These are phyloP conservation scores for Cunninghamia lanceolata DNA, from an alignment of 75 land plant genomes.

Conservation along the genomic window DNA sequence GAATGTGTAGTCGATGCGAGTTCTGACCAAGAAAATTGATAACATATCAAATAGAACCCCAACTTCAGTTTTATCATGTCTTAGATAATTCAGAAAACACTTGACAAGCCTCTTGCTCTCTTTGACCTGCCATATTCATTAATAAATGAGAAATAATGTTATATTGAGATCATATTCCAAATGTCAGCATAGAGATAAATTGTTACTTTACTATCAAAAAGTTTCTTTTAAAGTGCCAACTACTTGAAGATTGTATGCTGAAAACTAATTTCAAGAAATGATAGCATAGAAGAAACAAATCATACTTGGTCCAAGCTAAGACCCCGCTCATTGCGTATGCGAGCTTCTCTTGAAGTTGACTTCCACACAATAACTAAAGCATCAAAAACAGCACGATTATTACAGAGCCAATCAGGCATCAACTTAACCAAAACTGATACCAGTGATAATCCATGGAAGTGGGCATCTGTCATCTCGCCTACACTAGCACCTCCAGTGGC, in stretches of 20 bases:
- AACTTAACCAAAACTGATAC: conserved; percentile 80
- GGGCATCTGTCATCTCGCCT: conserved; percentile 55
- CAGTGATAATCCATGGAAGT: conserved; percentile 94
- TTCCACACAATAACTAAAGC: conserved; percentile 86
- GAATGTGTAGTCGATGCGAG: conserved; percentile 95
- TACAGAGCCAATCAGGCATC: conserved; percentile 87
- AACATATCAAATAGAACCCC: conserved; percentile 92
- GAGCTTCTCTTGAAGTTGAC: conserved; percentile 77
- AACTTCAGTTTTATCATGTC: conserved; percentile 93
- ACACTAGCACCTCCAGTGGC: conserved; percentile 22
- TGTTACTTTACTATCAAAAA: neutral
- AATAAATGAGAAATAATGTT: neutral
- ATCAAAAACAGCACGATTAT: conserved; percentile 85
- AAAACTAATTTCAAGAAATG: neutral
- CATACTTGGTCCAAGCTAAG: conserved; percentile 78
- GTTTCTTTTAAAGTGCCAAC: neutral
- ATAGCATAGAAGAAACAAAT: neutral
- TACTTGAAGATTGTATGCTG: neutral
- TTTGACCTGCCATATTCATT: conserved; percentile 69
- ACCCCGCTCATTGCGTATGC: conserved; percentile 81
- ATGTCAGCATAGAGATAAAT: neutral
- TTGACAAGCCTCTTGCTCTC: conserved; percentile 97
- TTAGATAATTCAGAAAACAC: conserved; percentile 92
- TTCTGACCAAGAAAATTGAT: conserved; percentile 86
- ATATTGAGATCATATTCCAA: neutral